A percentile compares a stretch with the other conserved stretches of the same genome.
Conservation (phyloP, 495 filamentous ascomycete genomes). For the Daldinia grandis region DNA sequence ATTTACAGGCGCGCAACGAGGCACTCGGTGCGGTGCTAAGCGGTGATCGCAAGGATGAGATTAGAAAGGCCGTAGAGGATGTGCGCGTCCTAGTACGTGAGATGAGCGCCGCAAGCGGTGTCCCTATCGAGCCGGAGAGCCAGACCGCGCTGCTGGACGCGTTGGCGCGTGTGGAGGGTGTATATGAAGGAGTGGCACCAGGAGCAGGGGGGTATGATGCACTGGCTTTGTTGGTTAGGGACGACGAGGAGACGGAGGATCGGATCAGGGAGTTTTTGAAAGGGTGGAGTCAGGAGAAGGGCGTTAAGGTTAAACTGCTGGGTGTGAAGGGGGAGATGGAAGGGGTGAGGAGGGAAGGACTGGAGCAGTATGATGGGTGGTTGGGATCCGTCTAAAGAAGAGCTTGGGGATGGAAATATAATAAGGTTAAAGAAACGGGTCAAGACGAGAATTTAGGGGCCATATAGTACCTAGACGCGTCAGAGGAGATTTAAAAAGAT, state of each 20-base stretch:
- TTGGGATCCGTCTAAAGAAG: constrained; percentile 27
- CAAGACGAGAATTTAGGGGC: not conserved
- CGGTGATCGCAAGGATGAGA: constrained; percentile 49
- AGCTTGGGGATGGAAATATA: not conserved
- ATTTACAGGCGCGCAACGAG: constrained; percentile 78
- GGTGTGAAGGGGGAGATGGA: constrained; percentile 88
- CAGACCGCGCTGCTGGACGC: constrained; percentile 88
- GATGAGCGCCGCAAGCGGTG: constrained; percentile 76
- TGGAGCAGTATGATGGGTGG: constrained; percentile 71
- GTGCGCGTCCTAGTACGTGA: constrained; percentile 68
- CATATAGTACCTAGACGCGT: not conserved
- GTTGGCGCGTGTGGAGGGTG: constrained; percentile 71
- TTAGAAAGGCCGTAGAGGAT: constrained; percentile 47
- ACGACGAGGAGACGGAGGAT: constrained; percentile 72
- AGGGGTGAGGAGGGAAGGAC: constrained; percentile 74
- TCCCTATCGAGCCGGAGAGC: constrained; percentile 89
- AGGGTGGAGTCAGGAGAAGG: constrained; percentile 71
- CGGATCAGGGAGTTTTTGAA: constrained; percentile 69
- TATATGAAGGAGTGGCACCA: constrained; percentile 90
- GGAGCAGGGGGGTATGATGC: constrained; percentile 97
- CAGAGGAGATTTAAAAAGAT: not conserved
- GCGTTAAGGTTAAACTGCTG: constrained; percentile 77
- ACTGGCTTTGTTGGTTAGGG: constrained; percentile 78
- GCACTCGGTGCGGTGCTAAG: constrained; percentile 69
- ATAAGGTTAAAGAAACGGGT: not conserved